Conservation (phyloP, 176 grass and related monocot genomes). For the Juncus inflexus region DNA sequence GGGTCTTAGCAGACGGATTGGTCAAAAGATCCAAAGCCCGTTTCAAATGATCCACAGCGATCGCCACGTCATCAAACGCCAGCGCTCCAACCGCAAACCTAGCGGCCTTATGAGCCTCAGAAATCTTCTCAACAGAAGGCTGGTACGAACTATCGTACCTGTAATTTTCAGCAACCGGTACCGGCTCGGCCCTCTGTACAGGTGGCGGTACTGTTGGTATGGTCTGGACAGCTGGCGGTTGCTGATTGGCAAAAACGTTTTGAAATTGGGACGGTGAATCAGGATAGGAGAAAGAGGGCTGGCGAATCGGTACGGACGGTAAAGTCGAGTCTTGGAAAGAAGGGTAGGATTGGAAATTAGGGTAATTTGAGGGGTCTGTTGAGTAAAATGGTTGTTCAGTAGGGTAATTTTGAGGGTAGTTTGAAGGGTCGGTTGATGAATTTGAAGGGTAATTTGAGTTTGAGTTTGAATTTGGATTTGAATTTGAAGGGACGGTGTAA, state of each 20-base stretch:
- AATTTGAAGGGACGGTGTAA: conserved; percentile 36
- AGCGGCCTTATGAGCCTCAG: conserved; percentile 88
- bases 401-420: conserved; percentile 60
- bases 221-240: conserved; percentile 27
- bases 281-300: conserved; percentile 53
- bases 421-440: conserved; percentile 37
- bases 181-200: conserved; percentile 5
- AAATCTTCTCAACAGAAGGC: conserved; percentile 70
- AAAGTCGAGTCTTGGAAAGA: conserved; percentile 68
- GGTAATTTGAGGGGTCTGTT: conserved; percentile 60
- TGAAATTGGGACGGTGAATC: conserved; percentile 33
- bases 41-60: conserved; percentile 79
- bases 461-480: conserved; percentile 42
- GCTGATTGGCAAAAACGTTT: conserved; percentile 42
- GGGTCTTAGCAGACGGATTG: conserved; percentile 69
- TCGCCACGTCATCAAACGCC: conserved; percentile 77
- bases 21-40: conserved; percentile 79
- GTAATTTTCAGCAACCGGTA: conserved; percentile 47
- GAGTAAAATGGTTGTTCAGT: conserved; percentile 51
- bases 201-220: conserved; percentile 10
- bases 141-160: conserved; percentile 83
- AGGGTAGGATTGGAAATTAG: conserved; percentile 95
- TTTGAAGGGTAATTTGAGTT: conserved; percentile 37
- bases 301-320: conserved; percentile 53
- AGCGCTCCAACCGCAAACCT: conserved; percentile 94